Base-by-base conservation (phyloP, 2,329 filamentous ascomycete genomes). In the Sarocladium strictum region DNA sequence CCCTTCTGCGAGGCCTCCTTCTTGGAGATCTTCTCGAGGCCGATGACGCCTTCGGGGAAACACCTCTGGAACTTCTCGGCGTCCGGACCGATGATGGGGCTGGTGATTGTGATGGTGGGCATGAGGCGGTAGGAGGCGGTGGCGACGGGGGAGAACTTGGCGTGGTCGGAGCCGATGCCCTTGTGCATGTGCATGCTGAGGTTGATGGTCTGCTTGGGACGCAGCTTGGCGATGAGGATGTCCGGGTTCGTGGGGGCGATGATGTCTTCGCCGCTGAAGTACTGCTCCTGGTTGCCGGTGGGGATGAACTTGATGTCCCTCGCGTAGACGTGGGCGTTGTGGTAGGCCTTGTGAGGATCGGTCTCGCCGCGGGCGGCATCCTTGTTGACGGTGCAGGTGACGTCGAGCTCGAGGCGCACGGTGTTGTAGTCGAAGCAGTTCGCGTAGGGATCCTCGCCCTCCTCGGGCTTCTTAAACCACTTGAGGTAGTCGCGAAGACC, bases 61-160 rank as follows among this genome's bases (percentile, higher is more conserved):
- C 94, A 99, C 61, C 81, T 79, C 43, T 86, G 84, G 66, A 99
- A 97, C 69, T 97, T 96, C 66, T 85, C 81, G 2, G 94, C 94
- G 64, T 97, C 91, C 38, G 79, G 77, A 41, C 93, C 94, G 3
- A 96, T 68, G 57, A 99, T 97, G 19, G 94, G 94, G 62, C 80
- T 76, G 43, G 80, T 76, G 66, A 99, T 97, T 59, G 81, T 80
- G 70, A 99, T 97, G 61, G 86, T 86, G 7, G 94, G 94, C 66
- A 99, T 75, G 19, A 99, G 80, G 51, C 94, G 85, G 75, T 99
- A 99, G 23, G 88, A 90, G 2, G 94, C 94, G 1, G 94, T 97
- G 2, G 93, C 92, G 33, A 97, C 94, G 47, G 94, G 94, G 0
- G 90, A 96, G 76, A 94, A 99, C 72, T 99, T 99, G 63, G 94